phyloP scores from a whole-genome alignment of 1,284 basidiomycete species.

The Tilletia horrida region DNA sequence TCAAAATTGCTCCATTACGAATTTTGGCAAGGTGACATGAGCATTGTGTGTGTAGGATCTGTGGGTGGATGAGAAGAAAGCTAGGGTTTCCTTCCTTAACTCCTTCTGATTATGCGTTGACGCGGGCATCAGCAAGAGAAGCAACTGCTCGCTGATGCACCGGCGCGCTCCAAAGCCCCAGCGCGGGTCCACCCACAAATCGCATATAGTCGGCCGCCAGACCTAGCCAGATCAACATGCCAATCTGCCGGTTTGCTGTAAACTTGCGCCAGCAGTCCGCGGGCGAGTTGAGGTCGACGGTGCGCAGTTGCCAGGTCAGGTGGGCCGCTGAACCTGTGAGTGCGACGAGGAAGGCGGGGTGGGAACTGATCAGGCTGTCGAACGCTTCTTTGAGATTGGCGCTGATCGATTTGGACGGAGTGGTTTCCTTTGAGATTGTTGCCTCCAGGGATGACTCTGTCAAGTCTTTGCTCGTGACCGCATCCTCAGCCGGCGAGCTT shows the following conservation, averaged over 20 bases:
- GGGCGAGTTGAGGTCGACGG: constrained; percentile 68
- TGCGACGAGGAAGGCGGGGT: constrained; percentile 73
- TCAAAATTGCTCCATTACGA: no score
- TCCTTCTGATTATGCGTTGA: no score
- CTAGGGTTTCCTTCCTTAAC: no score
- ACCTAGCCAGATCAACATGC: constrained; percentile 84
- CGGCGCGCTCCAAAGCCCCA: constrained; percentile 4
- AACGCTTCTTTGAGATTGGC: constrained; percentile 57
- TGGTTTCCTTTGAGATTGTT: background rate
- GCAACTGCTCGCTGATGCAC: no score
- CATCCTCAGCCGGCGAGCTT: background rate
- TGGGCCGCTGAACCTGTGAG: constrained; percentile 72
- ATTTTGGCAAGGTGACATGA: no score
- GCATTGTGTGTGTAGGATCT: no score
- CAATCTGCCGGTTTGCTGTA: constrained; percentile 79
- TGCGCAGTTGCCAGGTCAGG: constrained; percentile 73
- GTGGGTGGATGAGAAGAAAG: no score
- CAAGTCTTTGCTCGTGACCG: background rate
- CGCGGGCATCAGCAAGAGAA: no score
- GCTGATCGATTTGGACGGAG: constrained; percentile 56
- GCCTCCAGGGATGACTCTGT: background rate
- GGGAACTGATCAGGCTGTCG: constrained; percentile 63
- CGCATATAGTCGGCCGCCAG: constrained; percentile 71
- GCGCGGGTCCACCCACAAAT: constrained; percentile 11
- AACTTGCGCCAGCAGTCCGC: constrained; percentile 92